Evolutionary conservation across 2,329 filamentous ascomycete species (phyloP), one percentile per base, ranked within the genome.

Genomic region (Aspergillus texensis): DNA sequence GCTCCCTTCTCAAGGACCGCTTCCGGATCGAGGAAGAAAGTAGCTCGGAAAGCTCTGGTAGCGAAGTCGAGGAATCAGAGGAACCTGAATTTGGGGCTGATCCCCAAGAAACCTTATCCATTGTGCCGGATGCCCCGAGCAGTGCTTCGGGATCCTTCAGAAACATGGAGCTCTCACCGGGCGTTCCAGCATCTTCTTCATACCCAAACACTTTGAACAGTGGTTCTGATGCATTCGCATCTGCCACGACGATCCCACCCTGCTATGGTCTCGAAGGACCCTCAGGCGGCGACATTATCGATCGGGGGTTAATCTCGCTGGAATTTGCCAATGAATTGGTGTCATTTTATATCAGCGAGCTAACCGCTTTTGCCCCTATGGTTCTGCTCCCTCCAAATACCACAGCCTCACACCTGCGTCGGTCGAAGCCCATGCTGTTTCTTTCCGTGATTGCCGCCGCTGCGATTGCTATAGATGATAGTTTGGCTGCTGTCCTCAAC

Each of bases 401-500:
- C 39, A 75, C 74, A 0, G 74, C 74, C 19, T 65, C 68, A 12
- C 73, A 74, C 24, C 58, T 77, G 57, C 74, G 75, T 58, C 68
- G 68, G 24, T 68, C 71, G 43, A 89, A 86, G 71, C 91, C 91
- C 1, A 82, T 86, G 2, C 80, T 93, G 10, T 93, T 93, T 71
- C 81, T 91, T n/a, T 83, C 90, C 34, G 81, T 93, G 70, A 86
- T 93, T 77, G 86, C 89, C 0, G 88, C 86, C 10, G 85, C 89
- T 6, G 84, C 88, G 5, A 86, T 86, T 11, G 85, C 89, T 66
- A 80, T 82, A 24, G 28, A 80, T 85, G 62, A 70, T 6, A 72
- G 75, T 3, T 68, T 85, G 5, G 81, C 82, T 45, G 75, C 74
- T 9, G 69, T 72, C 30, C 74, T 85, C 43, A 83, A 83, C 59